Conservation (phyloP, 2,329 filamentous ascomycete genomes). For the Cladophialophora carrionii region DNA sequence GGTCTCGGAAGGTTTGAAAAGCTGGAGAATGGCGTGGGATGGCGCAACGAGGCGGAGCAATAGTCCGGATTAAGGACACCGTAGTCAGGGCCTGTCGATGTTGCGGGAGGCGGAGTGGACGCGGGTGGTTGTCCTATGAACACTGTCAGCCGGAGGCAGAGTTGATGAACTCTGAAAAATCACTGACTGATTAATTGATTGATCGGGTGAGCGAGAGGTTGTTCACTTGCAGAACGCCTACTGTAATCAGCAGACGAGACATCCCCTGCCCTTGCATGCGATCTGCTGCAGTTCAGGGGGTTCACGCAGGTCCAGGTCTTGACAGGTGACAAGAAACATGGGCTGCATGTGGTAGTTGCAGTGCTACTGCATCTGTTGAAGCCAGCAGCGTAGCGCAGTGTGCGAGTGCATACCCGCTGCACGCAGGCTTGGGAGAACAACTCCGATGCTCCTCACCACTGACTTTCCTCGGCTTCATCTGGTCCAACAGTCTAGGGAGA, state of each 20-base stretch:
- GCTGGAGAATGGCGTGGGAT: slow-evolving; percentile 22
- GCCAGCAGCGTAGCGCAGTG: no score
- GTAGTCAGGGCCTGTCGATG: slow-evolving; percentile 10
- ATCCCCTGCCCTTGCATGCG: slow-evolving; percentile 16
- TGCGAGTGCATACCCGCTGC: slow-evolving; percentile 7
- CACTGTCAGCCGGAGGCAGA: not conserved
- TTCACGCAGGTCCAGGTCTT: slow-evolving; percentile 11
- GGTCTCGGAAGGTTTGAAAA: slow-evolving; percentile 17
- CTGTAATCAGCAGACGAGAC: no score
- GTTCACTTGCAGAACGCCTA: not conserved
- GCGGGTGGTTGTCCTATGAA: not conserved
- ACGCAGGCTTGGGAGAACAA: not conserved
- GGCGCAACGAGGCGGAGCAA: slow-evolving; percentile 22
- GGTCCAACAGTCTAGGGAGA: not conserved
- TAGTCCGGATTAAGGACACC: slow-evolving; percentile 10
- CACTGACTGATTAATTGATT: not conserved
- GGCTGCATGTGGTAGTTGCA: slow-evolving; percentile 10
- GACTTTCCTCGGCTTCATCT: not conserved
- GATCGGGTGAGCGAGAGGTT: not conserved
- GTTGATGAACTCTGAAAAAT: not conserved
- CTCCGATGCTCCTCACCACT: not conserved
- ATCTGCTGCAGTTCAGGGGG: slow-evolving; percentile 18
- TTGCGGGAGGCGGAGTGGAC: not conserved
- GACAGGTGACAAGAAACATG: not conserved
- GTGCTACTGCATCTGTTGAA: slow-evolving; percentile 12